Base-by-base conservation (phyloP, 2,329 filamentous ascomycete genomes). In the Pseudofabraea citricarpa region DNA sequence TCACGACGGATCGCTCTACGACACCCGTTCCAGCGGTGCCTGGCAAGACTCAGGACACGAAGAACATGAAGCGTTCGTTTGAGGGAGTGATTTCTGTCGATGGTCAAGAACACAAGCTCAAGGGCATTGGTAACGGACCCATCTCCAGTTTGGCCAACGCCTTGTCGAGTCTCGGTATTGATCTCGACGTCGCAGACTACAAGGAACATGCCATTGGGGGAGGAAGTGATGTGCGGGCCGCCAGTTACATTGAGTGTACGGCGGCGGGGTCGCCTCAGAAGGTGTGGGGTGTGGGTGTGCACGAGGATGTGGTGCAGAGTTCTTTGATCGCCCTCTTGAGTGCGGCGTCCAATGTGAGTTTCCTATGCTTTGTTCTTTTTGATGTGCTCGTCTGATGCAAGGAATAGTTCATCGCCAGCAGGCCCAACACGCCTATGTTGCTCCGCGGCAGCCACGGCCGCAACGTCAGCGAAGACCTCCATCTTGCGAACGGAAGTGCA, bases 181-280 rank as follows among this genome's bases (percentile, higher is more conserved):
- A 94, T 59, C 73, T 97, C 19, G 91, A 97, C 60, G 89, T 97
- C 40, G 79, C 83, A 36, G 89, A 96, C 64, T 97, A 97, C 73
- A 95, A 94, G 72, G 93, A 97, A 66, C 91, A 97, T 67, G 85
- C 90, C 21, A 90, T 97, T 55, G 89, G 89, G 52, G 73, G 75
- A 40, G 88, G 87, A 48, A 79, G 81, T 45, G 80, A 89, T 48
- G 88, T 91, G 53, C 94, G 94, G 71, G 91, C 91, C n/a, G 91
- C 90, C 2, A 88, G 90, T 2, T 97, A 94, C 62, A 95, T 97
- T 51, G 87, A 96, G 65, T 95, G 90, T 66, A 90, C 77, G 21
- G 75, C 82, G 16, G 68, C 77, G 4, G 80, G 77, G 36, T 83
- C 74, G 50, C 77, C 76, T 42, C 74, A 87, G 57, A 85, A 79